These are phyloP conservation scores for Septoria linicola DNA, from an alignment of 2,329 filamentous ascomycete species.

Conservation along the genomic window DNA sequence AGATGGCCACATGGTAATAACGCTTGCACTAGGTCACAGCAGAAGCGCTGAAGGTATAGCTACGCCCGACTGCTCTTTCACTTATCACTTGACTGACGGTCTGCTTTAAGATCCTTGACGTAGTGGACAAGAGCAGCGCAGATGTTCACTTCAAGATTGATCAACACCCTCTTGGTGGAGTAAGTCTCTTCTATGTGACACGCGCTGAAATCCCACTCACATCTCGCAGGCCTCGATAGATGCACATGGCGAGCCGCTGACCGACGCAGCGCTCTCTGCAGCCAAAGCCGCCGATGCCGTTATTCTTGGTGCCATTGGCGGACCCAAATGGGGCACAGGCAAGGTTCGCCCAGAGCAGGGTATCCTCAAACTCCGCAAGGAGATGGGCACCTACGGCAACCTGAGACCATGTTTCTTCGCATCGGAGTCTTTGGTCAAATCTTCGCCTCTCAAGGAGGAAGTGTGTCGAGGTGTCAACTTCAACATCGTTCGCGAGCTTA, in stretches of 20 bases:
- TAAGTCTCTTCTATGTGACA: conserved; percentile 52
- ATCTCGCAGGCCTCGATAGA: conserved; percentile 77
- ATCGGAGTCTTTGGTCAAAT: conserved; percentile 77
- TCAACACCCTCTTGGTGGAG: conserved; percentile 86
- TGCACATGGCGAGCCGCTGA: conserved; percentile 72
- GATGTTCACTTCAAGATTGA: conserved; percentile 83
- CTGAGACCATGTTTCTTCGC: conserved; percentile 95
- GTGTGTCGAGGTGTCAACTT: conserved; percentile 87
- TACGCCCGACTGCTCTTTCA: not conserved
- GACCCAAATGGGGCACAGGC: conserved; percentile 95
- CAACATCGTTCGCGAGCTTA: conserved; percentile 88
- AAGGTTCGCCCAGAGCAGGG: conserved; percentile 88
- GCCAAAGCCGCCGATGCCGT: conserved; percentile 86
- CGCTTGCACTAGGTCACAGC: conserved; percentile 63
- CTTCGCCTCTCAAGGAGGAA: conserved; percentile 81
- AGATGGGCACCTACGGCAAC: conserved; percentile 92
- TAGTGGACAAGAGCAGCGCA: conserved; percentile 69
- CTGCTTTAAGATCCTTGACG: conserved; percentile 66
- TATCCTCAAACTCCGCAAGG: conserved; percentile 84
- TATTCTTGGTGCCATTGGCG: conserved; percentile 88
- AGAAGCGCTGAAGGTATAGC: conserved; percentile 76
- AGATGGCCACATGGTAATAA: conserved; percentile 12
- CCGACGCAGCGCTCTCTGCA: conserved; percentile 76
- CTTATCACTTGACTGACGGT: conserved; percentile 1
- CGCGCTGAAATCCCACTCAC: conserved; percentile 9